Conservation (phyloP, 75 land plant genomes). For the Azolla pinnata region DNA sequence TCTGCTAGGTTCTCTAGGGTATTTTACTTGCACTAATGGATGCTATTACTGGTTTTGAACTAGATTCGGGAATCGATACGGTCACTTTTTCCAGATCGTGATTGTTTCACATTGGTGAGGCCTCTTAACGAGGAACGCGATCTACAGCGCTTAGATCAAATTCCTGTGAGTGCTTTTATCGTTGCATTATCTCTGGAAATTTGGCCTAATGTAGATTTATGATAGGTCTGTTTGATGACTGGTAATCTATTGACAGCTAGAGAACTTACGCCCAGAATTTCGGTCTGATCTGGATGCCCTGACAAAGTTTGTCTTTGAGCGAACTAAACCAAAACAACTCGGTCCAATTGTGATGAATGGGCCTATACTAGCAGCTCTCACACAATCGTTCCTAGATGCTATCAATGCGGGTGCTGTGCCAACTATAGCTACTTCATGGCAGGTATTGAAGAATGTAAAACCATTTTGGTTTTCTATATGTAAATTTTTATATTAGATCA, state of each 20-base stretch:
- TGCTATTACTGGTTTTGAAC: conserved; percentile 3
- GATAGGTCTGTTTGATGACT: too few relatives aligned
- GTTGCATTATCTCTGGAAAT: too few relatives aligned
- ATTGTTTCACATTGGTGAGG: conserved; percentile 85
- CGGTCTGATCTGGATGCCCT: conserved; percentile 72
- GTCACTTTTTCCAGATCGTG: conserved; percentile 91
- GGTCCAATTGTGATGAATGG: conserved; percentile 88
- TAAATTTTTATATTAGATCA: too few relatives aligned
- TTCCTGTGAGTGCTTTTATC: conserved; percentile 39
- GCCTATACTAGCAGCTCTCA: conserved; percentile 77
- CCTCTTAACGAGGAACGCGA: conserved; percentile 83
- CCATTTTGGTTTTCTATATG: too few relatives aligned
- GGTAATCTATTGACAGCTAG: conserved; percentile 49
- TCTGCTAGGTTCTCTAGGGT: too few relatives aligned
- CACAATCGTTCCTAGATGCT: conserved; percentile 85
- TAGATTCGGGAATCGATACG: conserved; percentile 94
- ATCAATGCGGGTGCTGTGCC: conserved; percentile 98
- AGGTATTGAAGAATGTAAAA: conserved; percentile 38
- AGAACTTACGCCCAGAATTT: conserved; percentile 80
- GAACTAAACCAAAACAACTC: conserved; percentile 90
- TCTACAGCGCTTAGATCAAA: conserved; percentile 85
- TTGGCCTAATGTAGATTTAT: too few relatives aligned
- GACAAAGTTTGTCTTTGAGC: conserved; percentile 82
- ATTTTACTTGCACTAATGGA: too few relatives aligned
- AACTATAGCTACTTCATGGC: conserved; percentile 94